Conservation (phyloP, 139 green algal genomes). For the Picochlorum sp. region DNA sequence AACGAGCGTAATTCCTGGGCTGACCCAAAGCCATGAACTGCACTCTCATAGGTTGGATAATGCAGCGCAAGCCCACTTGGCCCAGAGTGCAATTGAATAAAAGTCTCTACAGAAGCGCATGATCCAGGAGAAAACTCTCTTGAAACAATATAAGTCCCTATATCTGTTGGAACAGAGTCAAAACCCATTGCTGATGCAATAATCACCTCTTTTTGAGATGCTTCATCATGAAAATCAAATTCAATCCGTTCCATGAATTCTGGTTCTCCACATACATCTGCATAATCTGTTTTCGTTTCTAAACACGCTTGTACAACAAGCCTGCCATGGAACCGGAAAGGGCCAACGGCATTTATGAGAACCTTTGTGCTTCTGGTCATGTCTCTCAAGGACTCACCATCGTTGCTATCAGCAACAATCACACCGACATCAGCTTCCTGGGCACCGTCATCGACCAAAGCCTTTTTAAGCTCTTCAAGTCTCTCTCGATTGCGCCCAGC, state of each 20-base stretch:
- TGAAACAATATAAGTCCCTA: constrained; percentile 17
- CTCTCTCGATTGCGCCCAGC: constrained; percentile 24
- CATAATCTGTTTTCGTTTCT: constrained; percentile 43
- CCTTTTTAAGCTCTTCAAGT: constrained; percentile 20
- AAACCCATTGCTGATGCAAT: constrained; percentile 50
- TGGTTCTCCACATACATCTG: constrained; percentile 65
- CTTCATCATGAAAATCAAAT: constrained; percentile 29
- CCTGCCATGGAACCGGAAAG: constrained; percentile 50
- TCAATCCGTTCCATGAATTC: constrained; percentile 68
- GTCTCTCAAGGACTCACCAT: constrained; percentile 22
- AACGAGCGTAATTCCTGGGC: constrained; percentile 2
- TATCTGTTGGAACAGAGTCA: constrained; percentile 39
- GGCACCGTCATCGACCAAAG: constrained; percentile 33
- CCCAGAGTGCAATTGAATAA: constrained; percentile 18
- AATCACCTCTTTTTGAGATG: constrained; percentile 22
- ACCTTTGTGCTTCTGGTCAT: constrained; percentile 20
- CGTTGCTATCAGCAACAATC: constrained; percentile 33
- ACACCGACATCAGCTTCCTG: constrained; percentile 17
- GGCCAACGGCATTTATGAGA: constrained; percentile 54
- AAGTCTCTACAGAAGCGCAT: constrained; percentile 31
- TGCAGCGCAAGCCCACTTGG: constrained; percentile 12
- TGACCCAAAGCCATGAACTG: constrained; percentile 42
- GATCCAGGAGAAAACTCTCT: constrained; percentile 20
- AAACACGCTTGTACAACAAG: constrained; percentile 44
- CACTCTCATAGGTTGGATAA: constrained; percentile 42